phyloP scores from a whole-genome alignment of 2,329 filamentous ascomycete genomes.

The Dactylonectria estremocensis region DNA sequence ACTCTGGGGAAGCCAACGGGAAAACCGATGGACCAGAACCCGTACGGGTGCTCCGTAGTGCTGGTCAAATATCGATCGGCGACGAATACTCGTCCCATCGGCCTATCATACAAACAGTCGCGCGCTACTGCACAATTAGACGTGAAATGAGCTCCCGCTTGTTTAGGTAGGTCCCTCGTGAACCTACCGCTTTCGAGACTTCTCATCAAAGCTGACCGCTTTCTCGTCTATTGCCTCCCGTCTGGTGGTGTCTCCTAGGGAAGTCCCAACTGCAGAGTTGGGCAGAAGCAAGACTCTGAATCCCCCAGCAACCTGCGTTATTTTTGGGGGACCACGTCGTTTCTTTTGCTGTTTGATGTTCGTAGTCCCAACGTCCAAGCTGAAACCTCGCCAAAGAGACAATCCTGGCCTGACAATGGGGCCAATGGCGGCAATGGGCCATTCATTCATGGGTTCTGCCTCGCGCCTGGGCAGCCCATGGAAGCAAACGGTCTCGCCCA shows the following conservation, averaged over 20 bases:
- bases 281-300: not conserved
- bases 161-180: slow-evolving; percentile 11
- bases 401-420: slow-evolving; percentile 15
- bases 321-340: slow-evolving; percentile 16
- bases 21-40: not conserved
- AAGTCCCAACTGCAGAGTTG: not conserved
- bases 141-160: slow-evolving; percentile 27
- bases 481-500: slow-evolving; percentile 9
- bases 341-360: slow-evolving; percentile 24
- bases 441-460: slow-evolving; percentile 3
- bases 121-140: slow-evolving; percentile 21
- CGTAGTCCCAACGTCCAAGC: slow-evolving; percentile 22
- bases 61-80: slow-evolving; percentile 20
- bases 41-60: too few relatives aligned
- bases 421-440: not conserved
- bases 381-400: slow-evolving; percentile 24
- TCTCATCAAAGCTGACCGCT: slow-evolving; percentile 10
- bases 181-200: slow-evolving; percentile 12
- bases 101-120: not conserved
- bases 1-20: slow-evolving; percentile 22
- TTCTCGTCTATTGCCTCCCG: not conserved
- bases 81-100: slow-evolving; percentile 6
- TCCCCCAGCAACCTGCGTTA: slow-evolving; percentile 24
- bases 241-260: not conserved
- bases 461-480: not conserved